A percentile compares a stretch with the other conserved stretches of the same genome.
These are phyloP conservation scores for Simmondsia chinensis DNA, from an alignment of 148 eudicot species.

Conservation along the genomic window DNA sequence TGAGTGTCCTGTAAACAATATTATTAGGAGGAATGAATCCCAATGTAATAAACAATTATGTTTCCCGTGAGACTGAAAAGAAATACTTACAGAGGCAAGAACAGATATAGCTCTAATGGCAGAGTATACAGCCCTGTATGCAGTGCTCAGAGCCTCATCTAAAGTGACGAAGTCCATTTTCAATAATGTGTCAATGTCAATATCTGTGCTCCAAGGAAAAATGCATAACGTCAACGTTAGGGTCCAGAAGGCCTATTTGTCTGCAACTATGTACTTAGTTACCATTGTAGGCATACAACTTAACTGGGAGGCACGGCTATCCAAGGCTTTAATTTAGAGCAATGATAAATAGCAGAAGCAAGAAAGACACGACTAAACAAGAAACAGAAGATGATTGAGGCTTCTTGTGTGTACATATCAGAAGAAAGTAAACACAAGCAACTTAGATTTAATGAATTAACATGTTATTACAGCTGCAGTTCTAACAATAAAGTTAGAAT, in stretches of 20 bases:
- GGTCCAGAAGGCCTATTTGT: too few species aligned
- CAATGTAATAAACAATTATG: not conserved
- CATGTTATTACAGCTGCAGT: too few species aligned
- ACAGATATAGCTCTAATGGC: slow-evolving; percentile 58
- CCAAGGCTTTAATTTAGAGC: not conserved
- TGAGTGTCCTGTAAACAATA: slow-evolving; percentile 44
- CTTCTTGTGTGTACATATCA: not conserved
- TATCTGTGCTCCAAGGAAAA: slow-evolving; percentile 33
- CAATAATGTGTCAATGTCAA: slow-evolving; percentile 71
- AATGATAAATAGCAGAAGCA: not conserved
- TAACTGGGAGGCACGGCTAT: not conserved
- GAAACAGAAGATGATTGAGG: not conserved
- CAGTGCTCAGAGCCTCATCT: slow-evolving; percentile 80
- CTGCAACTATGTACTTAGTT: not conserved
- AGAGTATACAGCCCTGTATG: slow-evolving; percentile 64
- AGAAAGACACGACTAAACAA: not conserved
- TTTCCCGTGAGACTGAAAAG: slow-evolving; percentile 3
- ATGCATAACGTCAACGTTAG: not conserved
- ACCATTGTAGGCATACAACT: not conserved
- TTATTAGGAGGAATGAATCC: not conserved
- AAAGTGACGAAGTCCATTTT: slow-evolving; percentile 83
- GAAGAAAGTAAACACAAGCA: not conserved
- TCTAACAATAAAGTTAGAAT: too few species aligned
- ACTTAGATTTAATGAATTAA: too few species aligned
- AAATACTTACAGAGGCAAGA: slow-evolving; percentile 68